These are phyloP conservation scores for Beauveria medogensis DNA, from an alignment of 2,329 filamentous ascomycete species.

Conservation along the genomic window DNA sequence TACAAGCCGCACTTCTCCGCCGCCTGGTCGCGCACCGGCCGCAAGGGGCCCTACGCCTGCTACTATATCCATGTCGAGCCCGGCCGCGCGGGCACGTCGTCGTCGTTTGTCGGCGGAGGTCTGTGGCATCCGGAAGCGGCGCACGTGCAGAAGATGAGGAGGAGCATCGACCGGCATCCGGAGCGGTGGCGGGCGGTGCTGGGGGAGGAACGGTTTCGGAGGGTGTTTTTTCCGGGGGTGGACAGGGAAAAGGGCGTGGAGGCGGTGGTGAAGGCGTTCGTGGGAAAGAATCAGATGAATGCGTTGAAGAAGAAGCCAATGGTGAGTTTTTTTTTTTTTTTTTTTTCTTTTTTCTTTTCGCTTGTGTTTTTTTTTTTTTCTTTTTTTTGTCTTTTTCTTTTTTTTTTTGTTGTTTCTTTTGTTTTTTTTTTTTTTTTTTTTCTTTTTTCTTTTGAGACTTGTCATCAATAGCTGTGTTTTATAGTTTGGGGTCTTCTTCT, in stretches of 20 bases:
- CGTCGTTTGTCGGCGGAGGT: constrained; percentile 64
- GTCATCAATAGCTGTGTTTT: no score
- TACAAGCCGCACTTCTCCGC: constrained; percentile 87
- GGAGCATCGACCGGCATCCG: constrained; percentile 67
- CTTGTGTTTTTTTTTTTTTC: no score
- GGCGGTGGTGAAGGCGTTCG: constrained; percentile 62
- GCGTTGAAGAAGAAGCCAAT: constrained; percentile 82
- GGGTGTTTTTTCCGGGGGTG: constrained; percentile 50
- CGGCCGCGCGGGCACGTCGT: constrained; percentile 20
- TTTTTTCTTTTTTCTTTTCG: no score
- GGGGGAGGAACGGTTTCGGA: constrained; percentile 50
- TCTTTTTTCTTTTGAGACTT: no score
- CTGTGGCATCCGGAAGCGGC: constrained; percentile 69
- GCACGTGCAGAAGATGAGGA: constrained; percentile 58
- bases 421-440: no score
- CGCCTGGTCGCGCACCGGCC: constrained; percentile 78
- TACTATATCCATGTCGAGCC: constrained; percentile 85
- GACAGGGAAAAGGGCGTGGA: constrained; percentile 29
- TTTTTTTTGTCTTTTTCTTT: no score
- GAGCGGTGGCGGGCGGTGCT: constrained; percentile 61
- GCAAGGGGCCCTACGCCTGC: constrained; percentile 78
- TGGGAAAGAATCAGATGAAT: constrained; percentile 58
- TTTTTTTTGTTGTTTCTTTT: no score
- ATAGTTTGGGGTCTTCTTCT: background rate
- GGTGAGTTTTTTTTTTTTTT: constrained; percentile 38